Evolutionary conservation across 441 rosid genomes (phyloP).

Genomic region (Dalechampia spathulata): DNA sequence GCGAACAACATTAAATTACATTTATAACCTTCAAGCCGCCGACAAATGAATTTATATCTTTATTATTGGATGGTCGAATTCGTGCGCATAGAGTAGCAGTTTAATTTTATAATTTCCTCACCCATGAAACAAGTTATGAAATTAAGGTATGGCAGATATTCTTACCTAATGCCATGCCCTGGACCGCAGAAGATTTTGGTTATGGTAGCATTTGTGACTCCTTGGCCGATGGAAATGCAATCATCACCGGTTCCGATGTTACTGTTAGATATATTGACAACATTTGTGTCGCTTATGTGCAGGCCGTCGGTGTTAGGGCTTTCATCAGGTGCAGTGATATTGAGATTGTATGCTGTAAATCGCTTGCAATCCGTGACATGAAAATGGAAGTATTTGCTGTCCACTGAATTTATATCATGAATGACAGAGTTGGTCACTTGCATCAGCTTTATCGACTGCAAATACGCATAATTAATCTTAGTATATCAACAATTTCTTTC

Average conservation of each 20-base stretch:
- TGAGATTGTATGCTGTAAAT: constrained; percentile 18
- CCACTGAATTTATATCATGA: constrained; percentile 16
- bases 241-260: constrained; percentile 21
- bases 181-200: constrained; percentile 59
- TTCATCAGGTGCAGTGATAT: constrained; percentile 53
- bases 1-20: too few species aligned
- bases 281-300: constrained; percentile 51
- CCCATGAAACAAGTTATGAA: too few species aligned
- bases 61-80: too few species aligned
- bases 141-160: too few species aligned
- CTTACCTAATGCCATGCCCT: constrained; percentile 75
- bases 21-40: too few species aligned
- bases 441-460: constrained; percentile 22
- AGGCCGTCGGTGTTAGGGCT: constrained; percentile 93
- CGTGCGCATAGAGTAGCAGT: too few species aligned
- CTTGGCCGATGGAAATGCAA: too few species aligned
- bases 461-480: too few species aligned
- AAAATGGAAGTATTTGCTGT: constrained; percentile 28
- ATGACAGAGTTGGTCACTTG: constrained; percentile 14
- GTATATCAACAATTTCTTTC: too few species aligned
- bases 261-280: constrained; percentile 33
- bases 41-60: too few species aligned
- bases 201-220: constrained; percentile 38
- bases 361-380: constrained; percentile 8
- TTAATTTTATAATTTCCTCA: too few species aligned